Base-by-base conservation (phyloP, 2,329 filamentous ascomycete species). In the Hirsutella thompsonii region DNA sequence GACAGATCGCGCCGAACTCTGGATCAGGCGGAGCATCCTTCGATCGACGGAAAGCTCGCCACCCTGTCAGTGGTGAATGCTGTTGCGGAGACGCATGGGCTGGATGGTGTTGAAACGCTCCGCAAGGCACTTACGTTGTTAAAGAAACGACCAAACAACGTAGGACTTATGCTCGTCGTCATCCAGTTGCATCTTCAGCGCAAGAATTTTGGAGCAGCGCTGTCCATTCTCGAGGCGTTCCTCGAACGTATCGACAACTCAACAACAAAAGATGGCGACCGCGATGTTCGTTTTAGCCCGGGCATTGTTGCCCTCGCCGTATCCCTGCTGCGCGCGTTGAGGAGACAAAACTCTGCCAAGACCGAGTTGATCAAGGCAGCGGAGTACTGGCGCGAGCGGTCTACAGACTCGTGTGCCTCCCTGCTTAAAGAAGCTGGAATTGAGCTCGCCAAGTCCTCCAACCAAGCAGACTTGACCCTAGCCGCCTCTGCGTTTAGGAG, bases 401-500 rank as follows among this genome's bases (percentile, higher is more conserved):
- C 47, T 61, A 47, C 52, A 5, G 49, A 46, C 14, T 47, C 55
- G 2, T 58, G 79, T 0, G 61, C 70, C n/a, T 74, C 83, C 1
- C 74, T 96, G 5, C 70, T 94, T 39, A 79, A 80, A 43, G 85
- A 88, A 41, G 87, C 89, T 8, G 90, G 85, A n/a, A 72, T 82
- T 34, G 80, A 87, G 37, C 74, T 96, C 9, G 75, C 95, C 37
- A 78, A 81, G 48, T 94, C 86, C 0, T 74, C 80, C 6, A 74
- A 80, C 37, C 57, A 69, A 1, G 71, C 81, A 14, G 84, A 94
- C 49, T 65, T 87, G 20, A 60, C 70, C 13, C 68, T 77, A 0
- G 89, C 92, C 0, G 79, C 79, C 3, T 74, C 83, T n/a, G 81
- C 92, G 8, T 96, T 96, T 60, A 71, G 76, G 39, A 73, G 73